Evolutionary conservation across 139 green algal genomes (phyloP).

Genomic region (Chara braunii): DNA sequence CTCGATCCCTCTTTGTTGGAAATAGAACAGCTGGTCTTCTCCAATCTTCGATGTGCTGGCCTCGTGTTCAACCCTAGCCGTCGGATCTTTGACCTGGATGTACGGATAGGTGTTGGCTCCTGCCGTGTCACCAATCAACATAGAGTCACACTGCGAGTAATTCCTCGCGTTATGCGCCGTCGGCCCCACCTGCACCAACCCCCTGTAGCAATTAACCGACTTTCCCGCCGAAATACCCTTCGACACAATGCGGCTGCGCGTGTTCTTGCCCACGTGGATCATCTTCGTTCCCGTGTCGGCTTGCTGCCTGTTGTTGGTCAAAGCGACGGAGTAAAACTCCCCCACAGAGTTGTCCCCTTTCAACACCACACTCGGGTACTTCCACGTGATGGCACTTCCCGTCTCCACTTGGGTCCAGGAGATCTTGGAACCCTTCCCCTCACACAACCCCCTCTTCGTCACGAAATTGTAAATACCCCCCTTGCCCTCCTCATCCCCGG

Average conservation of each 20-base stretch:
- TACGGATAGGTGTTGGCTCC: constrained; percentile 99
- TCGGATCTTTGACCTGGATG: constrained; percentile 90
- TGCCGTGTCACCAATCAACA: constrained; percentile 97
- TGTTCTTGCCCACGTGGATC: constrained; percentile 97
- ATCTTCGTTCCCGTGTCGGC: constrained; percentile 63
- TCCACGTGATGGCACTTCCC: constrained; percentile 96
- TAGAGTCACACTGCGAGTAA: constrained; percentile 96
- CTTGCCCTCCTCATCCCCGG: constrained; percentile 75
- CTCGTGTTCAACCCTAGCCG: constrained; percentile 92
- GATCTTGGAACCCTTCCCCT: constrained; percentile 87
- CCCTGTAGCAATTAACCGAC: constrained; percentile 72
- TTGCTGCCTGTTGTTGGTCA: constrained; percentile 97
- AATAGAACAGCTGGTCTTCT: constrained; percentile 99
- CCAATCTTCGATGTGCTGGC: constrained; percentile 94
- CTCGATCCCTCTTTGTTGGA: constrained; percentile 91
- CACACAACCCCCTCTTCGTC: constrained; percentile 94
- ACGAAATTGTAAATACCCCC: constrained; percentile 99
- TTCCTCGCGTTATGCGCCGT: constrained; percentile 76
- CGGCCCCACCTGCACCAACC: constrained; percentile 70
- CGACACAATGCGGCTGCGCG: constrained; percentile 87
- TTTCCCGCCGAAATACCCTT: constrained; percentile 94
- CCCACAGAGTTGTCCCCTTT: constrained; percentile 85
- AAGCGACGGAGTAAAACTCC: constrained; percentile 96
- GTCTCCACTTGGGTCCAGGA: constrained; percentile 99
- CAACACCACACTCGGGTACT: constrained; percentile 92